phyloP scores from a whole-genome alignment of 495 filamentous ascomycete species.

The Penicillium pulvis region DNA sequence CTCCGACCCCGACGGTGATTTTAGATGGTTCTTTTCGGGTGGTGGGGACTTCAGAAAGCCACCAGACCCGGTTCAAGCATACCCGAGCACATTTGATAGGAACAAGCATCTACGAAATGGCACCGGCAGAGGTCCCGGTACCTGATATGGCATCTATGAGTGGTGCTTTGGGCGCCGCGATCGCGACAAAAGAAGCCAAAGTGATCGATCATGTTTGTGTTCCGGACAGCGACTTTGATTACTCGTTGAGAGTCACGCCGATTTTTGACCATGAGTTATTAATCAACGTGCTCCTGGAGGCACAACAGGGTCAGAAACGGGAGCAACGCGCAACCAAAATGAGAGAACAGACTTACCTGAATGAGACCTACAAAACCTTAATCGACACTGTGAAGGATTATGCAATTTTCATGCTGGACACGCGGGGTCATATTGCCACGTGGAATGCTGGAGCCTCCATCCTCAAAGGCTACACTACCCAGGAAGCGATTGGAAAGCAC shows the following conservation, averaged over 20 bases:
- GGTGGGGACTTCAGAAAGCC: constrained; percentile 52
- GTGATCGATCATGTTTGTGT: constrained; percentile 31
- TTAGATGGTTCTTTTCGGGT: constrained; percentile 50
- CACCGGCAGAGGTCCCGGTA: constrained; percentile 35
- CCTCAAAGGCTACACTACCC: constrained; percentile 58
- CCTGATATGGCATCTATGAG: constrained; percentile 42
- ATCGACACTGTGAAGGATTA: constrained; percentile 68
- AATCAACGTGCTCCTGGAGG: constrained; percentile 52
- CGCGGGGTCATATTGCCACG: constrained; percentile 56
- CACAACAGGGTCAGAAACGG: constrained; percentile 31
- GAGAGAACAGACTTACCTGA: constrained; percentile 47
- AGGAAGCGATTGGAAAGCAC: constrained; percentile 63
- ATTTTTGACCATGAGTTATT: constrained; percentile 50
- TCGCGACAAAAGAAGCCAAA: constrained; percentile 37
- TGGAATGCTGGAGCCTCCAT: constrained; percentile 64
- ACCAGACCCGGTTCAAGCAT: constrained; percentile 40
- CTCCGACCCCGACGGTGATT: constrained; percentile 52
- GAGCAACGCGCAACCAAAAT: constrained; percentile 12
- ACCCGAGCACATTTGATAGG: constrained; percentile 43
- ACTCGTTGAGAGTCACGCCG: constrained; percentile 51
- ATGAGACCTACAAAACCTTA: constrained; percentile 63
- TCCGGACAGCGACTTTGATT: constrained; percentile 27
- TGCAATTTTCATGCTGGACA: constrained; percentile 68
- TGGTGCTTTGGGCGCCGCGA: constrained; percentile 47
- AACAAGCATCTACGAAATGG: constrained; percentile 43